Conservation (phyloP, 305 asterid genomes). For the Ilex paraguariensis region DNA sequence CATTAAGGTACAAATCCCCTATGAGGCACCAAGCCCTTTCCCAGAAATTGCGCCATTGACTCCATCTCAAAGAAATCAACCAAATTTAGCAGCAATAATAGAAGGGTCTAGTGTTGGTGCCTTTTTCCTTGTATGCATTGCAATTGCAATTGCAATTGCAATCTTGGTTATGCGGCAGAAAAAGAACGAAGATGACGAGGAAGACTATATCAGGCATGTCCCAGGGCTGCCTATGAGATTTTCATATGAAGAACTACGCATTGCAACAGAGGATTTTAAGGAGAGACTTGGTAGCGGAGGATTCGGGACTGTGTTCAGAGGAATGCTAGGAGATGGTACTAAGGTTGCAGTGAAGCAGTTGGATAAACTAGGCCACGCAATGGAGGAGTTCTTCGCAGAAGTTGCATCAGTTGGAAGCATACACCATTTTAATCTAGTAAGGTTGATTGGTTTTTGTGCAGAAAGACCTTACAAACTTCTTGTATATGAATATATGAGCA, state of each 20-base stretch:
- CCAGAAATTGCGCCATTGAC: too few species aligned
- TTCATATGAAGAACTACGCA: conserved; percentile 12
- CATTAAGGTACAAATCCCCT: neutral
- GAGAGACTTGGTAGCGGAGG: conserved; percentile 20
- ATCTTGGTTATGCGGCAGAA: neutral
- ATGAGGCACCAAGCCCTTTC: too few species aligned
- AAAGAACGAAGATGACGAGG: neutral
- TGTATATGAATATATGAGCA: conserved; percentile 6
- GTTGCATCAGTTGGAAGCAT: neutral
- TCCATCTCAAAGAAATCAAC: neutral
- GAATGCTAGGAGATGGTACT: conserved; percentile 6
- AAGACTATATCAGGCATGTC: conserved; percentile 7
- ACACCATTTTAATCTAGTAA: conserved; percentile 10
- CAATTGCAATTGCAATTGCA: neutral
- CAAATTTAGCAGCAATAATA: neutral
- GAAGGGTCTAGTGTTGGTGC: neutral
- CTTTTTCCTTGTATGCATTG: neutral
- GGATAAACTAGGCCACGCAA: conserved; percentile 1
- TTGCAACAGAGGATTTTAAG: conserved; percentile 10
- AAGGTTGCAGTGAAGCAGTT: conserved; percentile 20
- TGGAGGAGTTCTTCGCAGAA: conserved; percentile 9
- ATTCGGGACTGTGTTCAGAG: conserved; percentile 21
- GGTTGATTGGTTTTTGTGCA: conserved; percentile 6
- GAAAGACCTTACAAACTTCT: neutral
- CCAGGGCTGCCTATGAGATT: conserved; percentile 20